These are phyloP conservation scores for Blastocrithidia nonstop DNA, from an alignment of 208 protist species.

Conservation along the genomic window DNA sequence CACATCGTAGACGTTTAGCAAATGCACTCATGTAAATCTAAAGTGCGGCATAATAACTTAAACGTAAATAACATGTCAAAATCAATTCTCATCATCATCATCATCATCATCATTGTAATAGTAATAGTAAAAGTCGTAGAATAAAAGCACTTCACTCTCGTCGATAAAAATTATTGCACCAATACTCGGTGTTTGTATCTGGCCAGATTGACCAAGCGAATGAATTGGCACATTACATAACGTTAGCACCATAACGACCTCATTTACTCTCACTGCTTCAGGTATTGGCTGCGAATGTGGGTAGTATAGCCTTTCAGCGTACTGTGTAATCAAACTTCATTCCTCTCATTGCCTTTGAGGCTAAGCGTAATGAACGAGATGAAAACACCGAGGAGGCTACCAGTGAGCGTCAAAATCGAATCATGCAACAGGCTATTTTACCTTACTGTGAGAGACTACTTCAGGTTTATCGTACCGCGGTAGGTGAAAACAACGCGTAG, in stretches of 20 bases:
- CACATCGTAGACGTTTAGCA: too few relatives aligned
- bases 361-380: slow-evolving; percentile 16
- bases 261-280: slow-evolving; percentile 59
- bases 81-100: too few relatives aligned
- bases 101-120: too few relatives aligned
- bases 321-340: slow-evolving; percentile 36
- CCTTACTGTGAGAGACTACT: slow-evolving; percentile 58
- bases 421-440: slow-evolving; percentile 66
- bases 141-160: too few relatives aligned
- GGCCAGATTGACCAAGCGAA: slow-evolving; percentile 26
- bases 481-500: slow-evolving; percentile 10
- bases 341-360: slow-evolving; percentile 31
- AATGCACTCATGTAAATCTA: too few relatives aligned
- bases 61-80: too few relatives aligned
- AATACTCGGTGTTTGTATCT: slow-evolving; percentile 41
- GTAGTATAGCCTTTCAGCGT: slow-evolving; percentile 42
- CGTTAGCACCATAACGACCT: slow-evolving; percentile 17
- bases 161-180: slow-evolving; percentile 19
- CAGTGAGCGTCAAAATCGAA: slow-evolving; percentile 68
- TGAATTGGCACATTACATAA: slow-evolving; percentile 14
- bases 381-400: slow-evolving; percentile 54
- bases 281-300: slow-evolving; percentile 48
- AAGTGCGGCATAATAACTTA: too few relatives aligned
- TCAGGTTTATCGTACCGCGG: slow-evolving; percentile 41
- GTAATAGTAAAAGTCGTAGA: too few relatives aligned